Conservation (phyloP, 2,329 filamentous ascomycete genomes). For the Aureobasidium sp. region DNA sequence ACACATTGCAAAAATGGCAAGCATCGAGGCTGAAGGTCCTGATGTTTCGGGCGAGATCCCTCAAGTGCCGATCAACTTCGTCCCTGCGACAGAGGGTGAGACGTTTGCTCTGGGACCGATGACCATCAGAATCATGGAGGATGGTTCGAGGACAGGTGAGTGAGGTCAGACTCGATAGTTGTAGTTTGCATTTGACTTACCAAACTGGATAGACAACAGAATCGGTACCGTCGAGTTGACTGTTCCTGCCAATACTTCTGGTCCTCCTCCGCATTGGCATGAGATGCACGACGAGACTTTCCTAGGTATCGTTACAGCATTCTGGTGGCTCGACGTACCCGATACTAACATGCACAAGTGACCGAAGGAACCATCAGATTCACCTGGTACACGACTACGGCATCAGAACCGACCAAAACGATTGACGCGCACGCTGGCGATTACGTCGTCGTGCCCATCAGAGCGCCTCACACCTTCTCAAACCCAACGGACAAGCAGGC, state of each 20-base stretch:
- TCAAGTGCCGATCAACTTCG: slow-evolving; percentile 38
- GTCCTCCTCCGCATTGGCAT: slow-evolving; percentile 45
- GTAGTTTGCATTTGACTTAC: not conserved
- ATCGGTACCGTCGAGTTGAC: slow-evolving; percentile 40
- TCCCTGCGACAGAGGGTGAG: slow-evolving; percentile 40
- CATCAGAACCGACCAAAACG: slow-evolving; percentile 27
- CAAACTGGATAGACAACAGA: slow-evolving; percentile 33
- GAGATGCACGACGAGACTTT: slow-evolving; percentile 53
- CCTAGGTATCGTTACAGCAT: slow-evolving; percentile 22
- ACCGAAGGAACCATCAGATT: slow-evolving; percentile 44
- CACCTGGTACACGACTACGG: slow-evolving; percentile 29
- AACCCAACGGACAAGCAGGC: slow-evolving; percentile 47
- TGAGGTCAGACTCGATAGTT: not conserved
- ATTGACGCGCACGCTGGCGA: slow-evolving; percentile 44
- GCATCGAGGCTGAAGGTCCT: slow-evolving; percentile 4
- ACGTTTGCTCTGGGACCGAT: slow-evolving; percentile 41
- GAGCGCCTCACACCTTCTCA: slow-evolving; percentile 47
- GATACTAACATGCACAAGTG: slow-evolving; percentile 19
- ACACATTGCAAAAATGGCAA: not conserved
- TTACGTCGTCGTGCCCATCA: slow-evolving; percentile 46
- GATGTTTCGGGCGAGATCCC: slow-evolving; percentile 19
- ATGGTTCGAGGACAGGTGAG: slow-evolving; percentile 40
- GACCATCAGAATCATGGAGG: slow-evolving; percentile 43
- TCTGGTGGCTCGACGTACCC: not conserved
- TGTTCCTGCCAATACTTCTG: slow-evolving; percentile 38